Evolutionary conservation across 208 protist genomes (phyloP).

Genomic region (Leishmania amazonensis): DNA sequence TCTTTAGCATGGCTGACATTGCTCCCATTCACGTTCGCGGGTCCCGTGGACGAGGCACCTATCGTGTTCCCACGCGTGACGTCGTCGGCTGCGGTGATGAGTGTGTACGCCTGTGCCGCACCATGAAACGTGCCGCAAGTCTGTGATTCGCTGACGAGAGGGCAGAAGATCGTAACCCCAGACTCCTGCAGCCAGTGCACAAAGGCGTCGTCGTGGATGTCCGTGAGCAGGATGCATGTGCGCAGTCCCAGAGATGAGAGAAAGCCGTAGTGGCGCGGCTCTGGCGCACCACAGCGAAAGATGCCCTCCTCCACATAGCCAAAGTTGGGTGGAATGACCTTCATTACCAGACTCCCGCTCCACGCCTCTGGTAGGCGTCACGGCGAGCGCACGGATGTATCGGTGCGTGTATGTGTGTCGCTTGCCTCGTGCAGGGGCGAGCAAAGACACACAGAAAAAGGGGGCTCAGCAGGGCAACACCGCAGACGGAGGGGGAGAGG

Average conservation of each 20-base stretch:
- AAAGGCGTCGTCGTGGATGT: conserved; percentile 92
- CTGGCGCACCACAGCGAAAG: conserved; percentile 96
- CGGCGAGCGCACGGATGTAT: background rate
- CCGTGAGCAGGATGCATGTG: conserved; percentile 96
- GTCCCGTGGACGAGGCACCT: background rate
- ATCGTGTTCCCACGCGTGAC: conserved; percentile 4
- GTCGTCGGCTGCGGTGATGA: conserved; percentile 9
- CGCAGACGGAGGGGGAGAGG: background rate
- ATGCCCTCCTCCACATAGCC: conserved; percentile 97
- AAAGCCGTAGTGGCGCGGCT: conserved; percentile 97
- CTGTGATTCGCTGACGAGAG: conserved; percentile 38
- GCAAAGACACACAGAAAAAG: background rate
- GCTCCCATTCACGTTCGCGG: conserved; percentile 3
- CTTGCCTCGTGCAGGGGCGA: background rate
- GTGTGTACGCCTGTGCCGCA: conserved; percentile 10
- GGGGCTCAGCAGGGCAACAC: background rate
- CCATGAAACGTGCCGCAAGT: conserved; percentile 2
- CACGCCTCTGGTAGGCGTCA: background rate
- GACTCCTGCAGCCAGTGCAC: conserved; percentile 94
- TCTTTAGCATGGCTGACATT: background rate
- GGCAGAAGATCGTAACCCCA: conserved; percentile 82
- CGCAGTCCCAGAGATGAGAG: conserved; percentile 95
- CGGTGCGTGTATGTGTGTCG: background rate
- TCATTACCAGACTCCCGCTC: conserved; percentile 60
- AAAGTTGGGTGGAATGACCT: conserved; percentile 95